phyloP scores from a whole-genome alignment of 805 yeast genomes.

The Nakazawaea peltata region DNA sequence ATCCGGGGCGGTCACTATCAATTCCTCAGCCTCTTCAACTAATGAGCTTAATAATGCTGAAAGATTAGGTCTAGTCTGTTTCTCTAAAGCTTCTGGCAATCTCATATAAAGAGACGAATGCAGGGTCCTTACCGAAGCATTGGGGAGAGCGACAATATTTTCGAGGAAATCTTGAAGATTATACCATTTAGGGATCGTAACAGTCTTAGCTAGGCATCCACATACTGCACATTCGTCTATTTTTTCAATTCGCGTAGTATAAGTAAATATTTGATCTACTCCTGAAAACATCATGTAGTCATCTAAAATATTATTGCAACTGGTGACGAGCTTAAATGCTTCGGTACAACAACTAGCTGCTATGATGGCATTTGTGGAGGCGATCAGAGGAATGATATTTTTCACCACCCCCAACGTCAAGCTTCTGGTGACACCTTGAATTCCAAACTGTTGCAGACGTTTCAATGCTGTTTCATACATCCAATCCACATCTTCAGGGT shows the following conservation, averaged over 20 bases:
- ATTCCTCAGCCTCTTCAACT: slow-evolving; percentile 35
- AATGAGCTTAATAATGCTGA: slow-evolving; percentile 24
- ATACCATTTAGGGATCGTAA: slow-evolving; percentile 12
- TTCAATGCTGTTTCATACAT: slow-evolving; percentile 43
- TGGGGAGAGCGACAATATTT: slow-evolving; percentile 24
- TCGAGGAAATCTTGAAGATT: slow-evolving; percentile 36
- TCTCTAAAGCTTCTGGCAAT: slow-evolving; percentile 38
- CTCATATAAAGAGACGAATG: slow-evolving; percentile 33
- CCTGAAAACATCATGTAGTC: slow-evolving; percentile 90
- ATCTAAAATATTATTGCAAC: slow-evolving; percentile 54
- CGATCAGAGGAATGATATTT: slow-evolving; percentile 88
- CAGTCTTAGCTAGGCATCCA: slow-evolving; percentile 29
- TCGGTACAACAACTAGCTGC: slow-evolving; percentile 89
- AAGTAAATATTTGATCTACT: slow-evolving; percentile 67
- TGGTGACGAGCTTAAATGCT: slow-evolving; percentile 70
- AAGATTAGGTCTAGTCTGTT: slow-evolving; percentile 37
- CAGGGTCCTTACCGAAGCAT: slow-evolving; percentile 39
- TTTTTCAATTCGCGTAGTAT: slow-evolving; percentile 57
- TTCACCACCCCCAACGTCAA: slow-evolving; percentile 84
- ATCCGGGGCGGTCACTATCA: slow-evolving; percentile 41
- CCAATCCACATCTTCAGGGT: slow-evolving; percentile 56
- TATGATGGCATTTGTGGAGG: slow-evolving; percentile 86
- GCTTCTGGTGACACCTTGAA: slow-evolving; percentile 65
- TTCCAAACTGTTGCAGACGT: slow-evolving; percentile 60
- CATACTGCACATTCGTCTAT: slow-evolving; percentile 71